Evolutionary conservation across 140 eudicot species (phyloP).

Genomic region (Bidens hawaiensis): DNA sequence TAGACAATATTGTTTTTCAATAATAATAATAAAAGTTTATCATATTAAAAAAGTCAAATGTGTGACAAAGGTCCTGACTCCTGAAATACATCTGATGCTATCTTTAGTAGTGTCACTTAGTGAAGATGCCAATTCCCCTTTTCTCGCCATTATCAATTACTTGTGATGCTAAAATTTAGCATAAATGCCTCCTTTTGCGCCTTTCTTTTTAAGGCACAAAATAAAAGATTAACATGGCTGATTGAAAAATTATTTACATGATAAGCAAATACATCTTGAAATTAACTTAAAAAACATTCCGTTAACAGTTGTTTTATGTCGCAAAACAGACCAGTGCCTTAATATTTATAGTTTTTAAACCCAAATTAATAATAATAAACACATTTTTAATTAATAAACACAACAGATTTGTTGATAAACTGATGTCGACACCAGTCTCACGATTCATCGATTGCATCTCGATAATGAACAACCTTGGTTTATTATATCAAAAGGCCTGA

Average conservation of each 20-base stretch:
- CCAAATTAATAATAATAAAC: neutral
- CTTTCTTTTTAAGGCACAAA: neutral
- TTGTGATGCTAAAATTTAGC: slow-evolving; percentile 23
- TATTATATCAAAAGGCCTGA: slow-evolving; percentile 21
- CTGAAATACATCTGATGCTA: slow-evolving; percentile 9
- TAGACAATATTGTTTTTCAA: too few relatives aligned
- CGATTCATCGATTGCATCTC: slow-evolving; percentile 19
- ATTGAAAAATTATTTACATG: too few relatives aligned
- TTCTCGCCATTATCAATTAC: neutral
- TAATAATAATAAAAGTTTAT: too few relatives aligned
- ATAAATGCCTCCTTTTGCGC: neutral
- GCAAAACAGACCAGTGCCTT: neutral
- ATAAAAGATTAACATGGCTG: neutral
- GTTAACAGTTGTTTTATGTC: neutral
- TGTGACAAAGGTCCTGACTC: slow-evolving; percentile 15
- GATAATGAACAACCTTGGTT: slow-evolving; percentile 9
- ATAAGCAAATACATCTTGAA: neutral
- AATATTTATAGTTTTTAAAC: neutral
- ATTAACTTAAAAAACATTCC: slow-evolving; percentile 6
- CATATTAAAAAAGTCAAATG: slow-evolving; percentile 21
- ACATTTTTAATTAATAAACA: neutral
- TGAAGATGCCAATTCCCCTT: slow-evolving; percentile 45
- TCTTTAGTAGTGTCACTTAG: slow-evolving; percentile 47
- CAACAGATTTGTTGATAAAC: neutral
- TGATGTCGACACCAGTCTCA: slow-evolving; percentile 23